Conservation (phyloP, 768 basidiomycete genomes). For the Suillus bovinus region DNA sequence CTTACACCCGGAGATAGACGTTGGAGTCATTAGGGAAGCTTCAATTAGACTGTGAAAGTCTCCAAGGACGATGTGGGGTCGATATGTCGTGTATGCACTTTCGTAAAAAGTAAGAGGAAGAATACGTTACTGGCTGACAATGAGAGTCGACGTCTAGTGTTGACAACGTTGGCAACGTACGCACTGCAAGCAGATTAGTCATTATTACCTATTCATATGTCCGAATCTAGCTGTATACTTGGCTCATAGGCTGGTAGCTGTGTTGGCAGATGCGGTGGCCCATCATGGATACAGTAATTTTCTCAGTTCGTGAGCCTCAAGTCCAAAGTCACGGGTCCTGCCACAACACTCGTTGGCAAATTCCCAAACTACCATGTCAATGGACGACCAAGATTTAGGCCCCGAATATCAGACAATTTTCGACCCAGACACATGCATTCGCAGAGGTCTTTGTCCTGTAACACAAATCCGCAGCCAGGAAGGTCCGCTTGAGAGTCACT, state of each 20-base stretch:
- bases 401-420: constrained; percentile 47
- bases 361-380: constrained; percentile 7
- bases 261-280: no score
- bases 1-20: background rate
- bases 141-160: background rate
- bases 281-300: background rate
- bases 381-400: constrained; percentile 14
- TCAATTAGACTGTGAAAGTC: background rate
- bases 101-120: background rate
- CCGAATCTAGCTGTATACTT: no score
- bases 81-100: background rate
- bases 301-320: background rate
- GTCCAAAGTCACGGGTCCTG: background rate
- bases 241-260: no score
- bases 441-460: constrained; percentile 78
- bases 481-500: constrained; percentile 62
- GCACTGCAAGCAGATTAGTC: no score
- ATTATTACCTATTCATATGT: no score
- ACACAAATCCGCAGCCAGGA: constrained; percentile 48
- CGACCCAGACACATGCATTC: constrained; percentile 57
- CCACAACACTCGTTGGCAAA: background rate
- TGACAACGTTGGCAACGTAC: background rate
- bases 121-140: background rate
- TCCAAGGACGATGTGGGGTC: background rate
- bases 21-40: background rate